Evolutionary conservation across 306 rosid genomes (phyloP).

Genomic region (Lablab purpureus): DNA sequence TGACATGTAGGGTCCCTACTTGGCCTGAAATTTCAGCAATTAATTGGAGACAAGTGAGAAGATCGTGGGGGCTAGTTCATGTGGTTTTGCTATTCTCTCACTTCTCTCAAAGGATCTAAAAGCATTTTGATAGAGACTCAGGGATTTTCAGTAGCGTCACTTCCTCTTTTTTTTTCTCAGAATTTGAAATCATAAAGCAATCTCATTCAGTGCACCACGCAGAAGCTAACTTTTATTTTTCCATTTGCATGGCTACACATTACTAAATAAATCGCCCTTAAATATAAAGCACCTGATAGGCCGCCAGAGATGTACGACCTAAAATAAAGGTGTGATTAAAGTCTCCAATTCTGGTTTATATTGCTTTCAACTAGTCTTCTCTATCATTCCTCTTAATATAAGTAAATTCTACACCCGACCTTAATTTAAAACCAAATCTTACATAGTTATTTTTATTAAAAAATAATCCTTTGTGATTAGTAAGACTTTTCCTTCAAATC

Average conservation of each 20-base stretch:
- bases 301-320: not conserved
- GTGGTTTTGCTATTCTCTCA: slow-evolving; percentile 50
- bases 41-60: slow-evolving; percentile 52
- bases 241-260: slow-evolving; percentile 41
- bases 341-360: slow-evolving; percentile 35
- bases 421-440: too few relatives aligned
- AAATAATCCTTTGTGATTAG: too few relatives aligned
- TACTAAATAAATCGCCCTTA: slow-evolving; percentile 34
- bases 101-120: slow-evolving; percentile 23
- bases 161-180: not conserved
- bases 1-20: slow-evolving; percentile 33
- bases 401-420: not conserved
- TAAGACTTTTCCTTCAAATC: too few relatives aligned
- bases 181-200: slow-evolving; percentile 44
- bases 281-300: slow-evolving; percentile 40
- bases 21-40: slow-evolving; percentile 44
- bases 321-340: slow-evolving; percentile 12
- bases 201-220: slow-evolving; percentile 46
- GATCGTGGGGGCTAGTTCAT: slow-evolving; percentile 62
- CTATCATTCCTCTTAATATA: slow-evolving; percentile 3
- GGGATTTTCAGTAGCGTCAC: slow-evolving; percentile 15
- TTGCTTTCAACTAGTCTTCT: slow-evolving; percentile 45
- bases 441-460: too few relatives aligned
- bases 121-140: slow-evolving; percentile 42
- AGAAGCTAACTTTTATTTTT: slow-evolving; percentile 26